phyloP scores from a whole-genome alignment of 2,329 filamentous ascomycete genomes.

The Fusarium ambrosium region DNA sequence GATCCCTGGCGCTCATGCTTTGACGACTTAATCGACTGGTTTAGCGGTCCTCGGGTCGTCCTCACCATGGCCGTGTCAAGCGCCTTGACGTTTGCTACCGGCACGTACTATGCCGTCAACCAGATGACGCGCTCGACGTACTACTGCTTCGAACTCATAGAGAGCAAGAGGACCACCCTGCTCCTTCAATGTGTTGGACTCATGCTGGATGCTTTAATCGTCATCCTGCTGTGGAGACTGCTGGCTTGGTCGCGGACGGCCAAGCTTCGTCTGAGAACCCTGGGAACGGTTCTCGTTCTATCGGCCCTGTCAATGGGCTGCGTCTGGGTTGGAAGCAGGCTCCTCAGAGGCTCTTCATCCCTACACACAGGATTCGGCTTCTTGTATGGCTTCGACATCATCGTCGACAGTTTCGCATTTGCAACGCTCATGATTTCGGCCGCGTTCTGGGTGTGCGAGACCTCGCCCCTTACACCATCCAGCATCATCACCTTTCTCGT shows the following conservation, averaged over 20 bases:
- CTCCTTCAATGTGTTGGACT: constrained; percentile 61
- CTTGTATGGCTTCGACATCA: constrained; percentile 63
- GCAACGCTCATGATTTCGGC: constrained; percentile 60
- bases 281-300: constrained; percentile 59
- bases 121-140: constrained; percentile 62
- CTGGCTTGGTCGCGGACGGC: constrained; percentile 65
- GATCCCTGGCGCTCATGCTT: constrained; percentile 63
- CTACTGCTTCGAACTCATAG: constrained; percentile 62
- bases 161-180: constrained; percentile 54
- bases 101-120: constrained; percentile 57
- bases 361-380: constrained; percentile 55
- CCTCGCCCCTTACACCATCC: constrained; percentile 58
- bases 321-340: constrained; percentile 52
- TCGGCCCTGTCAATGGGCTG: constrained; percentile 56
- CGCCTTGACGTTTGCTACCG: constrained; percentile 57
- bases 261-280: constrained; percentile 59
- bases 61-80: constrained; percentile 54
- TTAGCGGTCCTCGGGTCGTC: constrained; percentile 57
- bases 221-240: constrained; percentile 65
- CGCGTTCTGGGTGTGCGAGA: constrained; percentile 62
- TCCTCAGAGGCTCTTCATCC: constrained; percentile 44
- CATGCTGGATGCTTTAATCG: constrained; percentile 60
- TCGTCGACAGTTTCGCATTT: constrained; percentile 63
- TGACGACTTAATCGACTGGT: constrained; percentile 64
- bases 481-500: constrained; percentile 60